These are phyloP conservation scores for Paramyrothecium sp. DNA, from an alignment of 2,329 filamentous ascomycete species.

Conservation along the genomic window DNA sequence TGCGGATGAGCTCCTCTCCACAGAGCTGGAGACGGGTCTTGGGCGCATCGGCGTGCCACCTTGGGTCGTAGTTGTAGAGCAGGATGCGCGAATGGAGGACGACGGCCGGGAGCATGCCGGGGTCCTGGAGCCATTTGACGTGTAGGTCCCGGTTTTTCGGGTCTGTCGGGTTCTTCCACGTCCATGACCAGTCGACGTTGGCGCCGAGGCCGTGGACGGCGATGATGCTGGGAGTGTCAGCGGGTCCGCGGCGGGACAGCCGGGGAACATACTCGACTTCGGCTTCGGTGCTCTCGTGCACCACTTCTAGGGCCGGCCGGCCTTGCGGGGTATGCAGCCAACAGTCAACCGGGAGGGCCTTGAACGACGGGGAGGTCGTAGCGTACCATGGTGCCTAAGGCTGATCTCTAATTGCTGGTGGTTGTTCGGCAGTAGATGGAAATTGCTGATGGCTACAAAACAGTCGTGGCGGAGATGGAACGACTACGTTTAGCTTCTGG, in stretches of 20 bases:
- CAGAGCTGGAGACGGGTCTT: constrained; percentile 15
- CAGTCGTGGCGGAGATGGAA: no score
- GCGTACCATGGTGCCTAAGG: no score
- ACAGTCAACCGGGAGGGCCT: no score
- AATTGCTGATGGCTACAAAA: no score
- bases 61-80: constrained; percentile 16
- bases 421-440: no score
- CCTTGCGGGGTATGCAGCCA: background rate
- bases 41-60: constrained; percentile 14
- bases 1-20: constrained; percentile 14
- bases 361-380: no score
- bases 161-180: constrained; percentile 7
- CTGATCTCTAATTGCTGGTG: no score
- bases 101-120: constrained; percentile 9
- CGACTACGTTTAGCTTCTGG: no score
- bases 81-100: constrained; percentile 10
- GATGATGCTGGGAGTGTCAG: constrained; percentile 12
- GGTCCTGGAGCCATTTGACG: constrained; percentile 15
- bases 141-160: background rate
- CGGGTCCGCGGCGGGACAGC: background rate
- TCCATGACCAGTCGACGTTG: constrained; percentile 18
- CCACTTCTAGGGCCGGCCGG: background rate
- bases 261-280: constrained; percentile 4
- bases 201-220: constrained; percentile 18
- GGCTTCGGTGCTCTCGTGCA: background rate